Base-by-base conservation (phyloP, 768 basidiomycete genomes). In the Nidularia sp. region DNA sequence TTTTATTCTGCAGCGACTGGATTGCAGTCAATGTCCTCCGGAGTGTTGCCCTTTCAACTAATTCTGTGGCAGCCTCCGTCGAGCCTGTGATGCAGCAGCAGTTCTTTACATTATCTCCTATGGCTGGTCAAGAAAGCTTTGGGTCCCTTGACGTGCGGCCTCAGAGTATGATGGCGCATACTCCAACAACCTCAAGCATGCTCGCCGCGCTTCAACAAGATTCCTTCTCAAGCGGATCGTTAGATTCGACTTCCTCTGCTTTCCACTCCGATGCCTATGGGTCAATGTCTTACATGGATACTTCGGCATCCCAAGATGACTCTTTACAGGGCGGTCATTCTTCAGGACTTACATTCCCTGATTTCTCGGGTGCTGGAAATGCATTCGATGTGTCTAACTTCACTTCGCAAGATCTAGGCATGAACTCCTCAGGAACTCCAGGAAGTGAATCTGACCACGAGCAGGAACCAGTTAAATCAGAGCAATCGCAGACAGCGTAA, bases 51-150 rank as follows among this genome's bases (percentile, higher is more conserved):
- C 71, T 94, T 53, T 93, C 91, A 31, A 93, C 90, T 22, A 93
- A 91, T 69, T 93, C 90, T 15, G 91, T 94, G 50, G 91, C 91
- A 32, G 90, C 90, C 18, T 93, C 91, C 25, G 91, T 94, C 49
- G 91, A 94, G 63, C 90, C 91, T 33, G 85, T 92, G 52, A 91
- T 93, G 80, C 91, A 93, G 60, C 90, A 93, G 62, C 86, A 90
- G 60, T 94, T 87, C 71, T 89, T 90, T 66, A 79, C 88, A 3
- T 72, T 93, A 52, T 92, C 90, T 50, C 89, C 91, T n/a, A 92
- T 92, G 90, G 80, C 85, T 32, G 90, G 90, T 25, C 89, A 92
- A 61, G 91, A 92, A 66, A 84, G 70, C 62, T 93, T 91, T 58
- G 78, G 78, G 53, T 61, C 77, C 35, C 75, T 88, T 60, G 88